Base-by-base conservation (phyloP, 2,329 filamentous ascomycete genomes). In the Ceratocystis lukuohia region DNA sequence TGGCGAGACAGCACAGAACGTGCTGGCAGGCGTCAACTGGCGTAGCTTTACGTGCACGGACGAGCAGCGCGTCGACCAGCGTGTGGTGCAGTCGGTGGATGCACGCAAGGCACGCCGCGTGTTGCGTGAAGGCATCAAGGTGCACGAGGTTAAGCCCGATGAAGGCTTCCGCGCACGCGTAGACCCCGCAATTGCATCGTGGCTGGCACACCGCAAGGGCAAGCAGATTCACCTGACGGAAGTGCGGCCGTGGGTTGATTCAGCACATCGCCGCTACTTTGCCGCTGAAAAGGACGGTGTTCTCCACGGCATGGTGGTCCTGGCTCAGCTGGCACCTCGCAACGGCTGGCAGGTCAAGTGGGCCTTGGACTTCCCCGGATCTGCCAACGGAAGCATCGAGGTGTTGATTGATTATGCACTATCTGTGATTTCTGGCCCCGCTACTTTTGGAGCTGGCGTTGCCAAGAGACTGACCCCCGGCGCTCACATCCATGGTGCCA, bases 331-430 rank as follows among this genome's bases (percentile, higher is more conserved):
- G 33, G 84, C 88, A 2, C 89, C 91, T 1, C 80, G 84, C 45
- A 84, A 95, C 74, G 92, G 92, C 65, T 95, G 91, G 85, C 92
- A 96, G 78, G 87, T 96, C 74, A 96, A 96, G 79, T 96, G 94
- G 80, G 89, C 88, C n/a, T 84, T 96, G 65, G 91, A 96, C 76
- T 96, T 96, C 80, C 92, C 91, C 0, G 85, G 84, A 30, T 84
- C 91, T 0, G 88, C 92, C n/a, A 89, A 85, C 57, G 92, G 92
- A 61, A 87, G 89, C 44, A 96, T 96, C 69, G 92, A 96, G 77
- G 82, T 87, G 50, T 83, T 94, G 50, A 88, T 95, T 71, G 84
- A 88, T 46, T 82, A 87, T 72, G 84, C 88, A 0, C 80, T 95
- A 68, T 48, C 65, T 72, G 75, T 5, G 72, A 73, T 50, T 74